Evolutionary conservation across 306 rosid species (phyloP).

Genomic region (Dryas octopetala): DNA sequence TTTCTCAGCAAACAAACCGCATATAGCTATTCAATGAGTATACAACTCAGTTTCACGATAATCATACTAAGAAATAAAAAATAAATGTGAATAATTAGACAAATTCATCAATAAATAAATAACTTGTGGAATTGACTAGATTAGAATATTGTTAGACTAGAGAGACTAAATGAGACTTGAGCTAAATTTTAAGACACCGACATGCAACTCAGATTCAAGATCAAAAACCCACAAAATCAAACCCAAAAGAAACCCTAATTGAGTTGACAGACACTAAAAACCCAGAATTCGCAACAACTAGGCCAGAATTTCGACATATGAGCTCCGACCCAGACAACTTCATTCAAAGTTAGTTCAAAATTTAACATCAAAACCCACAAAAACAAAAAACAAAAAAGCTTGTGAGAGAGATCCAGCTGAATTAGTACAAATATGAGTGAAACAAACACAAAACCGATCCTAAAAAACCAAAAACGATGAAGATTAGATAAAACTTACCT

Average conservation of each 20-base stretch:
- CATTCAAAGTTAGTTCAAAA: not conserved
- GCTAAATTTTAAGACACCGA: not conserved
- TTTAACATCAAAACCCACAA: not conserved
- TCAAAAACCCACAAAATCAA: not conserved
- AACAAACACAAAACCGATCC: constrained; percentile 5
- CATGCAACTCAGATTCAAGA: constrained; percentile 16
- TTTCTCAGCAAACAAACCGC: not conserved
- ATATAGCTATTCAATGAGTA: not conserved
- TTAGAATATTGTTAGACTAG: constrained; percentile 6
- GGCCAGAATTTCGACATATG: not conserved
- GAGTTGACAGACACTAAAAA: not conserved
- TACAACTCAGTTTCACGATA: not conserved
- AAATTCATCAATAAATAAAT: not conserved
- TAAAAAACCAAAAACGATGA: not conserved
- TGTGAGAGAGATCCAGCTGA: constrained; percentile 19
- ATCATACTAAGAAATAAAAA: not conserved
- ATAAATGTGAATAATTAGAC: not conserved
- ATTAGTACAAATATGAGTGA: not conserved
- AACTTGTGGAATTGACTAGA: constrained; percentile 4
- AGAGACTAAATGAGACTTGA: constrained; percentile 15
- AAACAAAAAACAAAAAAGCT: not conserved
- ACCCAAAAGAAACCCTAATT: not conserved
- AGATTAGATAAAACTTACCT: constrained; percentile 4
- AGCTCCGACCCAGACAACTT: not conserved
- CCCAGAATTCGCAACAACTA: not conserved